Conservation (phyloP, 129 eudicot species). For the Chrysanthemum makinoi region DNA sequence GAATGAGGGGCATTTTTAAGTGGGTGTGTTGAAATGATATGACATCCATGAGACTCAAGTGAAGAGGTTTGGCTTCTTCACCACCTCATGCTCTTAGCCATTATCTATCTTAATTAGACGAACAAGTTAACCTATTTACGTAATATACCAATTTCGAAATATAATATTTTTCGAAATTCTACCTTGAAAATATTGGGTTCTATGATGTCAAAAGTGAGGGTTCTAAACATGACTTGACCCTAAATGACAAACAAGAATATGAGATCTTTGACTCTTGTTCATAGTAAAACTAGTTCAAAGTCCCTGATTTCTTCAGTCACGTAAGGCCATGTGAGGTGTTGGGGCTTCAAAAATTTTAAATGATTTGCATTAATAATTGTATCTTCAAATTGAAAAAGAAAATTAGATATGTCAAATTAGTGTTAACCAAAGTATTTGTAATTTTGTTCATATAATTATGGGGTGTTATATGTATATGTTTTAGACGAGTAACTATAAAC, state of each 20-base stretch:
- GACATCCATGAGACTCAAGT: no score
- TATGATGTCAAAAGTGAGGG: constrained; percentile 1
- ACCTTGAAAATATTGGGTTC: not conserved
- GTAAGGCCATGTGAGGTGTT: constrained; percentile 37
- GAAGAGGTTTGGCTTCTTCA: no score
- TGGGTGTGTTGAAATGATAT: no score
- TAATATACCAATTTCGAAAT: not conserved
- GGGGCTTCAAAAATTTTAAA: constrained; percentile 17
- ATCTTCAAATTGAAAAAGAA: constrained; percentile 6
- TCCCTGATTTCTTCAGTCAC: constrained; percentile 12
- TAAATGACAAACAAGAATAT: constrained; percentile 31
- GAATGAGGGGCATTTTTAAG: no score
- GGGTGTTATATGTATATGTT: no score
- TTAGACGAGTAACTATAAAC: no score
- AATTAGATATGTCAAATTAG: not conserved
- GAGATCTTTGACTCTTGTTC: constrained; percentile 33
- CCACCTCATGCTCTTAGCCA: no score
- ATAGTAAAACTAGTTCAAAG: constrained; percentile 20
- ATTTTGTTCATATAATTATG: not conserved
- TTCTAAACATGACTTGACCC: constrained; percentile 27
- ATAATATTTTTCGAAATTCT: not conserved
- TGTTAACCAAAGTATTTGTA: not conserved
- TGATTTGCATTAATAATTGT: constrained; percentile 12
- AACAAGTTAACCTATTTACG: no score
- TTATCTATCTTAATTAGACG: no score